A percentile compares a stretch with the other conserved stretches of the same genome.
phyloP scores from a whole-genome alignment of 495 filamentous ascomycete species.

The Hypoxylon crocopeplum region DNA sequence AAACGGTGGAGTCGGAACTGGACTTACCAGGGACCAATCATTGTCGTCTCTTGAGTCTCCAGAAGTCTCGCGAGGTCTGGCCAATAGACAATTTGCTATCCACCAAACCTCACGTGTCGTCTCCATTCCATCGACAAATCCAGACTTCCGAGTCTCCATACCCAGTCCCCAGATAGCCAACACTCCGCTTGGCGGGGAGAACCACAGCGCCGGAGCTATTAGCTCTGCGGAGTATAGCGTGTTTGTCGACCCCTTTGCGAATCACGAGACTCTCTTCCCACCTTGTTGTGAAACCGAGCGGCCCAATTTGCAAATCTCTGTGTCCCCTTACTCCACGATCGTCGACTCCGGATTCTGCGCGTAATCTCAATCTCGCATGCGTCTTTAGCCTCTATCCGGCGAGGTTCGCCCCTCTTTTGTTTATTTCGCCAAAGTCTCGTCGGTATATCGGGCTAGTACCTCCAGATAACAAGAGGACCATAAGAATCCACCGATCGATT shows the following conservation, averaged over 20 bases:
- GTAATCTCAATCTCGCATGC: too few species aligned
- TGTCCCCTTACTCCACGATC: background rate
- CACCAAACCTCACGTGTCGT: constrained; percentile 14
- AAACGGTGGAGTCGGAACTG: constrained; percentile 11
- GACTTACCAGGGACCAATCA: constrained; percentile 16
- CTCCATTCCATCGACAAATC: constrained; percentile 7
- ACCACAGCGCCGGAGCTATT: background rate
- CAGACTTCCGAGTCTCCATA: constrained; percentile 8
- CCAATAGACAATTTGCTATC: constrained; percentile 5
- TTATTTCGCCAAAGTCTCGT: constrained; percentile 1
- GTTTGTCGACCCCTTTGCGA: constrained; percentile 7
- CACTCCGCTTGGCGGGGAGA: constrained; percentile 3
- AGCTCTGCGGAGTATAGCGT: constrained; percentile 7
- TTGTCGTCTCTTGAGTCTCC: constrained; percentile 1
- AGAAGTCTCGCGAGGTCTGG: background rate
- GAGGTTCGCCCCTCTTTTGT: background rate
- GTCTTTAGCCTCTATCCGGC: constrained; percentile 2
- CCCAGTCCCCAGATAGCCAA: background rate
- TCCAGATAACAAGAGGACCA: background rate
- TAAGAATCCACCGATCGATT: background rate
- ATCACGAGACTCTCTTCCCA: background rate
- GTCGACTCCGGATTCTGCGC: background rate
- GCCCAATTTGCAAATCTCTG: background rate
- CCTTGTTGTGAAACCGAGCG: background rate
- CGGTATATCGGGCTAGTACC: background rate